These are phyloP conservation scores for Chamaecyparis obtusa DNA, from an alignment of 75 land plant species.

Conservation along the genomic window DNA sequence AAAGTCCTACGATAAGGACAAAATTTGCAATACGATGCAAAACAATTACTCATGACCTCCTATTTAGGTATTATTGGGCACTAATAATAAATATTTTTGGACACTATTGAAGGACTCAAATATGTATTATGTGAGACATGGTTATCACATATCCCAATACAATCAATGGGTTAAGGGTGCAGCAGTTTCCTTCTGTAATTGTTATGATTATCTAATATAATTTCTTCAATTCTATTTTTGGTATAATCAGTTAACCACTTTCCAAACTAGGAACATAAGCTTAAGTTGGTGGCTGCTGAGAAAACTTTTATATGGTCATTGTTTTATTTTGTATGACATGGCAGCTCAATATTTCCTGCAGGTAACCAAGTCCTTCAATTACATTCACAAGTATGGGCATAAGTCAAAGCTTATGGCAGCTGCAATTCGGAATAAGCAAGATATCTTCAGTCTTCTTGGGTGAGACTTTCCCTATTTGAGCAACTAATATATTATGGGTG, in stretches of 20 bases:
- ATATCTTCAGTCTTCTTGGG: slow-evolving; percentile 92
- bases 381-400: slow-evolving; percentile 84
- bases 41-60: no score
- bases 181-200: not conserved
- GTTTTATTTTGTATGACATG: not conserved
- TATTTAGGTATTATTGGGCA: no score
- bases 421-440: slow-evolving; percentile 95
- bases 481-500: not conserved
- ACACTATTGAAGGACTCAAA: no score
- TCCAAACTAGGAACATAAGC: not conserved
- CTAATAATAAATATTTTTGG: no score
- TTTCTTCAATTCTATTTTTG: not conserved
- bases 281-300: not conserved
- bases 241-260: not conserved
- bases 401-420: slow-evolving; percentile 96
- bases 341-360: slow-evolving; percentile 22
- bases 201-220: no score
- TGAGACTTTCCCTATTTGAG: slow-evolving; percentile 18
- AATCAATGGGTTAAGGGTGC: no score
- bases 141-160: no score
- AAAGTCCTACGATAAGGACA: no score
- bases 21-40: no score
- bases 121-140: no score
- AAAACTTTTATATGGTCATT: not conserved
- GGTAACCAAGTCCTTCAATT: slow-evolving; percentile 89